Percentiles rank a stretch among this genome's conserved stretches.
These are phyloP conservation scores for Calonectria naviculata DNA, from an alignment of 2,329 filamentous ascomycete species.

Conservation along the genomic window DNA sequence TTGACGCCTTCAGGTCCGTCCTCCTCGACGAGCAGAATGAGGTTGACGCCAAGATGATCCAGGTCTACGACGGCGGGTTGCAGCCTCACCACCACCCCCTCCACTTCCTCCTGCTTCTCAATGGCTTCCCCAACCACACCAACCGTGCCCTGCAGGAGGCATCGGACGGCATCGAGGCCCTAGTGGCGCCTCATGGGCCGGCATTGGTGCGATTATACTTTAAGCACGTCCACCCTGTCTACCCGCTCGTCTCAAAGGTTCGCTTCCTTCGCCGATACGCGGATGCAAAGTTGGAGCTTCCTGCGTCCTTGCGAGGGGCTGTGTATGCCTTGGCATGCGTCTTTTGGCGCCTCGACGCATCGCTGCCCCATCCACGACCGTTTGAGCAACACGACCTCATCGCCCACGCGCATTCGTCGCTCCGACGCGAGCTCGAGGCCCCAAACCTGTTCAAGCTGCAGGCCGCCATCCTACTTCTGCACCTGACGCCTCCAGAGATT, in stretches of 20 bases:
- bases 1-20: conserved; percentile 59
- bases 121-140: conserved; percentile 57
- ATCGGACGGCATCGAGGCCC: conserved; percentile 55
- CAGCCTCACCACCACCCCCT: conserved; percentile 51
- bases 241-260: conserved; percentile 56
- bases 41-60: conserved; percentile 57
- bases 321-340: conserved; percentile 56
- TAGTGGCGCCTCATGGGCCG: conserved; percentile 53
- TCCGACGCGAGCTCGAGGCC: conserved; percentile 58
- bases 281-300: conserved; percentile 50
- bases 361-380: conserved; percentile 43
- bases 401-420: conserved; percentile 53
- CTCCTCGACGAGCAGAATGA: conserved; percentile 57
- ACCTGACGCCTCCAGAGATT: conserved; percentile 56
- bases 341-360: conserved; percentile 53
- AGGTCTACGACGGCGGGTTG: conserved; percentile 51
- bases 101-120: conserved; percentile 57
- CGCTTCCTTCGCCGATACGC: conserved; percentile 54
- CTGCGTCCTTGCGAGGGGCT: conserved; percentile 56
- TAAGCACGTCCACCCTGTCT: conserved; percentile 55
- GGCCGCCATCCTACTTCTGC: conserved; percentile 57
- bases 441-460: conserved; percentile 59
- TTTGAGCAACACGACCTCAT: conserved; percentile 55
- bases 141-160: conserved; percentile 49
- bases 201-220: conserved; percentile 58